Conservation (phyloP, 345 rosid species). For the Lepidium aucheri region DNA sequence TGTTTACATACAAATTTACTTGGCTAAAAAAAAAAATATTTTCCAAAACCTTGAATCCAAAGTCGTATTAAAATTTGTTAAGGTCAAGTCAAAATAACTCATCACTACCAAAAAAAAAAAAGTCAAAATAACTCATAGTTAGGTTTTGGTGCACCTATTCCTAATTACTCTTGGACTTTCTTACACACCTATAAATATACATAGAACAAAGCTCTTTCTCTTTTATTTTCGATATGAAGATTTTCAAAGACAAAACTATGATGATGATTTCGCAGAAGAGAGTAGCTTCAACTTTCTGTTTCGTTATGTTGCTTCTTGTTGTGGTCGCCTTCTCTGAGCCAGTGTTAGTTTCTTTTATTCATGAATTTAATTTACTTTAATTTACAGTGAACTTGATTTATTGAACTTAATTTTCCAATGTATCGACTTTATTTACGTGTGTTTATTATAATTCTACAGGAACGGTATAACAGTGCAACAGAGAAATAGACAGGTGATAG, state of each 20-base stretch:
- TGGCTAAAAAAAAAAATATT: not conserved
- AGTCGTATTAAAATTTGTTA: conserved; percentile 9
- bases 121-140: conserved; percentile 19
- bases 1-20: too few relatives aligned
- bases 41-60: not conserved
- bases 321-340: conserved; percentile 5
- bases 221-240: not conserved
- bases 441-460: too few relatives aligned
- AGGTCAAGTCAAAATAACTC: conserved; percentile 13
- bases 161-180: conserved; percentile 18
- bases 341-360: conserved; percentile 12
- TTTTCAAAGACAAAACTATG: not conserved
- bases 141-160: conserved; percentile 26
- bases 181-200: conserved; percentile 10
- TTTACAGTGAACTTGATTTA: too few relatives aligned
- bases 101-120: too few relatives aligned
- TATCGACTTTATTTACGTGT: not conserved
- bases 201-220: not conserved
- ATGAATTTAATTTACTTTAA: too few relatives aligned
- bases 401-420: not conserved
- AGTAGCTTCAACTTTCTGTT: conserved; percentile 3
- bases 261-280: conserved; percentile 1
- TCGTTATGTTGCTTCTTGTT: conserved; percentile 15
- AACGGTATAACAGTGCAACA: conserved; percentile 15
- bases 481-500: conserved; percentile 37